These are phyloP conservation scores for Wickerhamomyces canadensis DNA, from an alignment of 805 yeast species.

Conservation along the genomic window DNA sequence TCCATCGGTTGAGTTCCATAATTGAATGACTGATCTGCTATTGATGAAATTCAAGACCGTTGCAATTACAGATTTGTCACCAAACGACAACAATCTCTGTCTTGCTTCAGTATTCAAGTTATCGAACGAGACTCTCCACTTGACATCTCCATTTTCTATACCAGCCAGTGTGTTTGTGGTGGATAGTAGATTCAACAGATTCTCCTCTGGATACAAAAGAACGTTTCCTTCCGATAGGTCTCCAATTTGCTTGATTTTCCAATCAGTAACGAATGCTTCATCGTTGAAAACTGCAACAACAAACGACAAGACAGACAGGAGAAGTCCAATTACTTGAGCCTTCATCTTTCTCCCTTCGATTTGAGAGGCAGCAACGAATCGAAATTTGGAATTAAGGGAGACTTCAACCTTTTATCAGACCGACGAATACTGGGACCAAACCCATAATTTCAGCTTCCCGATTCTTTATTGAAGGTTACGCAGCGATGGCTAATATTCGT, in stretches of 20 bases:
- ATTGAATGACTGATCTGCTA: slow-evolving; percentile 15
- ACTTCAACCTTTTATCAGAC: no score
- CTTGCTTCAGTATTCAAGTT: slow-evolving; percentile 14
- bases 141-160: slow-evolving; percentile 29
- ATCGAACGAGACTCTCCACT: slow-evolving; percentile 28
- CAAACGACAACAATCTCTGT: slow-evolving; percentile 8
- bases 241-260: slow-evolving; percentile 47
- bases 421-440: no score
- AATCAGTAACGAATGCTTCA: slow-evolving; percentile 50
- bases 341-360: no score
- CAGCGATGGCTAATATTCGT: no score
- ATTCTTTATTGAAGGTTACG: no score
- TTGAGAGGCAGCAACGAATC: no score
- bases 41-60: slow-evolving; percentile 20
- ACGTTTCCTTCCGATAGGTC: slow-evolving; percentile 21
- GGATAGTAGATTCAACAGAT: slow-evolving; percentile 24
- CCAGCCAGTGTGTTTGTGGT: slow-evolving; percentile 27
- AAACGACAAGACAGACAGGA: not conserved
- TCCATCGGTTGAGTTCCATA: slow-evolving; percentile 17
- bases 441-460: no score
- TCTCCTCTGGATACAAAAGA: slow-evolving; percentile 11
- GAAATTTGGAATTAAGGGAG: no score
- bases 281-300: slow-evolving; percentile 34
- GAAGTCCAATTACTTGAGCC: not conserved
- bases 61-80: slow-evolving; percentile 5